Evolutionary conservation across 176 grass and related monocot species (phyloP).

Genomic region (Phyllostachys edulis): DNA sequence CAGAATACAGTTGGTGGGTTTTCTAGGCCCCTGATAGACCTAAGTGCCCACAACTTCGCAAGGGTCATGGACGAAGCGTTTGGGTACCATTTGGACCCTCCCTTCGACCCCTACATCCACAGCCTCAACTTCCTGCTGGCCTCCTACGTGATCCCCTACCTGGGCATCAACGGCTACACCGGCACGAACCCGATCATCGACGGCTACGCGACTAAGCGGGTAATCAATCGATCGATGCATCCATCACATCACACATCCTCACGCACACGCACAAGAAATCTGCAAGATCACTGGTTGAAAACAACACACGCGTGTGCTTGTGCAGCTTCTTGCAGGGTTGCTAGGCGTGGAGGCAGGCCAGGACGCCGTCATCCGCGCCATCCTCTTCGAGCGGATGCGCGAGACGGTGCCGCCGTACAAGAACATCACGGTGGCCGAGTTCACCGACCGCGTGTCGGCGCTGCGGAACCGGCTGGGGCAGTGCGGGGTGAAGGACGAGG

Average conservation of each 20-base stretch:
- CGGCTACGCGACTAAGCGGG: conserved; percentile 51
- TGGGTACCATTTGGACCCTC: conserved; percentile 54
- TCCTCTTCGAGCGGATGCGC: too few species aligned
- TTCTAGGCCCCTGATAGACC: conserved; percentile 59
- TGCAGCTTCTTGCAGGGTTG: too few species aligned
- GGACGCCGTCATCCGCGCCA: too few species aligned
- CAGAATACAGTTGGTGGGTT: conserved; percentile 56
- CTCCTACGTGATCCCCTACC: conserved; percentile 63
- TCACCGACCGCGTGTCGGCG: too few species aligned
- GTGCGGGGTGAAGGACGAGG: too few species aligned
- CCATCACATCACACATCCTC: neutral
- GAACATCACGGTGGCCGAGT: too few species aligned
- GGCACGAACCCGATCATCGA: conserved; percentile 61
- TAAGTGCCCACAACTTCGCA: conserved; percentile 58
- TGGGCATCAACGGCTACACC: conserved; percentile 74
- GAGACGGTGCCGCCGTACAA: too few species aligned
- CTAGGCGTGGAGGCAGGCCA: too few species aligned
- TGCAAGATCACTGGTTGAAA: too few species aligned
- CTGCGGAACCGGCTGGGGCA: too few species aligned
- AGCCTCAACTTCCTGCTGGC: conserved; percentile 65
- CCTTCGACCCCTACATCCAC: conserved; percentile 64
- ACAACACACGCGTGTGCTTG: too few species aligned
- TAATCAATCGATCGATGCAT: neutral
- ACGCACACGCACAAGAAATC: too few species aligned
- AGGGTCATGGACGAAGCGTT: conserved; percentile 63